Evolutionary conservation across 23 red algal genomes (phyloP), one percentile per base, ranked within the genome.

Genomic region (Cyanidium caldarium): DNA sequence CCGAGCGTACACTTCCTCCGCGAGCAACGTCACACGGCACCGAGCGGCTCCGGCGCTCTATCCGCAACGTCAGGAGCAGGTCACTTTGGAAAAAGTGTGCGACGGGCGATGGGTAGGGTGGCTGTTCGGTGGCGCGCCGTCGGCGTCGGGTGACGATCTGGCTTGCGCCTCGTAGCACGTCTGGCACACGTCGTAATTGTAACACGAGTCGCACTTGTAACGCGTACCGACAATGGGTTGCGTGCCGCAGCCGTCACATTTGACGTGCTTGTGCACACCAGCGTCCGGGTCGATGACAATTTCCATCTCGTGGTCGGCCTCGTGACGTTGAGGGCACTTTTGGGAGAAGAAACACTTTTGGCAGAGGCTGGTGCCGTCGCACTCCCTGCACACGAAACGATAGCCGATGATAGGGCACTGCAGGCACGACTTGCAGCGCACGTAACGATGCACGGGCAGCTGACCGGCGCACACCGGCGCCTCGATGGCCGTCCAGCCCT

Each of bases 321-420:
- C 38, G 58, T 75, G 70, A 15, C 30, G 10, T 38, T 38, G 37
- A 3, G 70, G 70, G 39, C 46, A 61, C 38, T 75, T 75, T 38
- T 61, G 34, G 1, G 30, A 23, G 17, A 75, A 75, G n/a, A 75
- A 75, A 30, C 70, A 75, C 33, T 75, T 75, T 75, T 75, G 70
- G 43, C 70, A 75, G 23, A 75, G 43, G 23, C 51, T 61, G 19
- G 31, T 5, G 21, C 31, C 31, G 30, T 75, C 70, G 58, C 70
- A 75, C 7, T 46, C 30, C 19, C 36, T 61, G 58, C 70, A 75
- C 20, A 38, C 29, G 39, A 75, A 75, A 39, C 70, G 70, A 46
- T 75, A 75, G 13, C 70, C 70, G 43, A 75, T 75, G 42, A 75
- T 75, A 31, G 70, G 70, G 43, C 58, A 75, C 58, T 75, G 70